These are phyloP conservation scores for Pyrenochaeta sp. DNA, from an alignment of 2,329 filamentous ascomycete genomes.

Conservation along the genomic window DNA sequence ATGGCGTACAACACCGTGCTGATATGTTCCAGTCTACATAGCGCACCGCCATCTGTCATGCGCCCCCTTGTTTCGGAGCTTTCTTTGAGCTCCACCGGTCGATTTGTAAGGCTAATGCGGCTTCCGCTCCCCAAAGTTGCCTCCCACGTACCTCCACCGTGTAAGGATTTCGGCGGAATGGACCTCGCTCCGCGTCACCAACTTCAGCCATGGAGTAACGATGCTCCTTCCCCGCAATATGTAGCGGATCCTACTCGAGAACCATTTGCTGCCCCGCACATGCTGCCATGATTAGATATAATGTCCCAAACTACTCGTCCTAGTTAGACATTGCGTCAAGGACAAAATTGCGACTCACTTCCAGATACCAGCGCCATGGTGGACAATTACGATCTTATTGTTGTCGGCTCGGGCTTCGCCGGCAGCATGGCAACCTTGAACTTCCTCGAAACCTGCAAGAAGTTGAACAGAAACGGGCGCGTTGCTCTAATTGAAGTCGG, in stretches of 20 bases:
- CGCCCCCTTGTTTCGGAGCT: too few species aligned
- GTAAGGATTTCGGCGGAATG: neutral
- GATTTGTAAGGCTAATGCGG: neutral
- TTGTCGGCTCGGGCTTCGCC: neutral
- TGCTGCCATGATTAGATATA: neutral
- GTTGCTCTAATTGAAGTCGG: conserved; percentile 53
- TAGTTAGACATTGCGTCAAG: neutral
- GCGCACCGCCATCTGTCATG: too few species aligned
- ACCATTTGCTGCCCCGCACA: neutral
- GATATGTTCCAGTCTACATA: too few species aligned
- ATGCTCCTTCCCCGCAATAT: neutral
- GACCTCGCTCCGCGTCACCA: neutral
- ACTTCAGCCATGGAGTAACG: neutral
- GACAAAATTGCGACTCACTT: neutral
- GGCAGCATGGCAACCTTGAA: conserved; percentile 50
- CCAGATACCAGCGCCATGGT: neutral
- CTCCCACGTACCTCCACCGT: neutral
- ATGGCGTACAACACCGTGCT: too few species aligned
- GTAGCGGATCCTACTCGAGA: neutral
- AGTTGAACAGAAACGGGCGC: conserved; percentile 44
- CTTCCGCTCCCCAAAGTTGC: neutral
- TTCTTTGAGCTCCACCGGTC: too few species aligned
- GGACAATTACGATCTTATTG: conserved; percentile 49
- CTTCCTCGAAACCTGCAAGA: conserved; percentile 52
- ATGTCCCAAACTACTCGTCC: too few species aligned